phyloP scores from a whole-genome alignment of 176 grass and related monocot genomes.

The Raddia distichophylla region DNA sequence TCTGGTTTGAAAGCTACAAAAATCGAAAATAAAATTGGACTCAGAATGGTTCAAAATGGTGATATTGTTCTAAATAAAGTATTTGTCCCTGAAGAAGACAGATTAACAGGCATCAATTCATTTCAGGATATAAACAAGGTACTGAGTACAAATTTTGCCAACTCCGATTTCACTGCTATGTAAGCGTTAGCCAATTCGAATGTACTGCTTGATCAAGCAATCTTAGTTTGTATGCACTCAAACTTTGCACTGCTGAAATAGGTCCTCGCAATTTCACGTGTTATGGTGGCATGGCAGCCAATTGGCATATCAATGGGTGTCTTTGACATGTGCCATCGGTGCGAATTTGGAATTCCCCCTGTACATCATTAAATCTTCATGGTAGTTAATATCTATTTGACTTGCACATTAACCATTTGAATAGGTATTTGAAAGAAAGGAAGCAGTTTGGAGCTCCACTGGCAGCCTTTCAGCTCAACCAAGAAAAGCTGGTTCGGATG shows the following conservation, averaged over 20 bases:
- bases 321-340: constrained; percentile 90
- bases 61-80: constrained; percentile 84
- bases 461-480: constrained; percentile 93
- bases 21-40: constrained; percentile 95
- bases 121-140: constrained; percentile 95
- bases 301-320: constrained; percentile 95
- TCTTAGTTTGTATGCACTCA: neutral
- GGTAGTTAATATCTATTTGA: neutral
- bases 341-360: constrained; percentile 10
- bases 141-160: constrained; percentile 1
- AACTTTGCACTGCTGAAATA: constrained; percentile 41
- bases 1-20: constrained; percentile 80
- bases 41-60: constrained; percentile 93
- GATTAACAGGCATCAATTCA: constrained; percentile 69
- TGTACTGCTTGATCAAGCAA: constrained; percentile 7
- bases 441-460: constrained; percentile 92
- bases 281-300: constrained; percentile 90
- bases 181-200: constrained; percentile 8
- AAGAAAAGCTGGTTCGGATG: constrained; percentile 97
- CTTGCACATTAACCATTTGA: neutral
- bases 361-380: neutral
- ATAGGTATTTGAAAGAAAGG: constrained; percentile 93
- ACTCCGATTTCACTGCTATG: neutral
- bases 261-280: constrained; percentile 80
- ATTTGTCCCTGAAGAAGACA: constrained; percentile 91